A percentile compares a stretch with the other conserved stretches of the same genome.
Conservation (phyloP, 164 flowering plant species). For the Stephania yunnanensis region DNA sequence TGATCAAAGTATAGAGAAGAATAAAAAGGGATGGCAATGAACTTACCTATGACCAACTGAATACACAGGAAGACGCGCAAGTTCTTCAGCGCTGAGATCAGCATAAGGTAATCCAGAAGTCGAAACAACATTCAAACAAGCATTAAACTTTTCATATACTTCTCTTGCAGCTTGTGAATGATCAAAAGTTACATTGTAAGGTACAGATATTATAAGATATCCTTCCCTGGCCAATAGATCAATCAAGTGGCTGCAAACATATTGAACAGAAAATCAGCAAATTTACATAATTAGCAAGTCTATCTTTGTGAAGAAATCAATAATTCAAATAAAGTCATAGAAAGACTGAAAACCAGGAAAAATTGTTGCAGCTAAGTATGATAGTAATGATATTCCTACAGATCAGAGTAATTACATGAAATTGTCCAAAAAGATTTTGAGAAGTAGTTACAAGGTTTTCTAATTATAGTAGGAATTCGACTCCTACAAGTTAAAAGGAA, state of each 20-base stretch:
- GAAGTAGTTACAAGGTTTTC: background rate
- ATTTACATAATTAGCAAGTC: background rate
- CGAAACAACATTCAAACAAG: conserved; percentile 53
- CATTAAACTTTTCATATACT: conserved; percentile 64
- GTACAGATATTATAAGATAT: conserved; percentile 68
- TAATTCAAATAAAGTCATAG: background rate
- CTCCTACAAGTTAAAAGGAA: background rate
- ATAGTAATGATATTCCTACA: too few relatives aligned
- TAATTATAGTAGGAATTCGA: background rate
- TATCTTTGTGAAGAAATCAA: background rate
- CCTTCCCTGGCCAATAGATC: conserved; percentile 85
- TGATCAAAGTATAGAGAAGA: too few relatives aligned
- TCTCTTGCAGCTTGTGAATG: conserved; percentile 67
- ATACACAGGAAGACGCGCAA: conserved; percentile 63
- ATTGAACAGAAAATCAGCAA: background rate
- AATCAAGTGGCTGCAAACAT: conserved; percentile 55
- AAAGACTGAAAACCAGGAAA: too few relatives aligned
- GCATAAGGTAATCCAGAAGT: conserved; percentile 60
- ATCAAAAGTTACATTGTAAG: conserved; percentile 92
- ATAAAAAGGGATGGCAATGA: background rate
- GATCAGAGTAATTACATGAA: too few relatives aligned
- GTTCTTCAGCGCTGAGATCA: conserved; percentile 36
- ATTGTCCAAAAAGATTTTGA: background rate
- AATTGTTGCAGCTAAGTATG: too few relatives aligned
- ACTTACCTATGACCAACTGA: conserved; percentile 94